phyloP scores from a whole-genome alignment of 2,329 filamentous ascomycete genomes.

The Colletotrichum sp. region DNA sequence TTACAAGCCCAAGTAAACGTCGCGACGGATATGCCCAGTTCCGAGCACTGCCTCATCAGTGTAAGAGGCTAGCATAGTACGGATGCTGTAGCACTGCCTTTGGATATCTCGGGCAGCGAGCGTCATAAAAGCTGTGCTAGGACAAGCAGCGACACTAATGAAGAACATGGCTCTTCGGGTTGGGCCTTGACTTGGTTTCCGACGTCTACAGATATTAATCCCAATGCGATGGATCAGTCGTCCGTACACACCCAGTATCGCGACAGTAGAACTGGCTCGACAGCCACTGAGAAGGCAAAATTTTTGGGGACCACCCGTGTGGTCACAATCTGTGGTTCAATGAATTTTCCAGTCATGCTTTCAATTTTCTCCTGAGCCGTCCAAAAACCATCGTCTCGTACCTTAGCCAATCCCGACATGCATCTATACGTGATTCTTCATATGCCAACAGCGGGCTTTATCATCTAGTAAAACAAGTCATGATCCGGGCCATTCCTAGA shows the following conservation, averaged over 20 bases:
- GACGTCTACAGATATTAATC: too few relatives aligned
- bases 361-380: neutral
- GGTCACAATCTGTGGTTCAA: too few relatives aligned
- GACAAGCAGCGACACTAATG: neutral
- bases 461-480: slow-evolving; percentile 6
- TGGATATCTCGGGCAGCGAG: neutral
- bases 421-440: neutral
- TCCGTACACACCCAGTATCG: neutral
- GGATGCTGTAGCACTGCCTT: neutral
- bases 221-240: neutral
- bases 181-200: neutral
- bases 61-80: neutral
- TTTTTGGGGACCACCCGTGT: too few relatives aligned
- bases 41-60: neutral
- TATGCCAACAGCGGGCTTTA: neutral
- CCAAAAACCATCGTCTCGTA: neutral
- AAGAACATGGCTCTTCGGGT: neutral
- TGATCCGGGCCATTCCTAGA: neutral
- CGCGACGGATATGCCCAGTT: neutral
- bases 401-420: neutral
- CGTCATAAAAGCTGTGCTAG: neutral
- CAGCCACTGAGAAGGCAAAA: too few relatives aligned
- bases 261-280: neutral
- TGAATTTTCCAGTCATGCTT: neutral
- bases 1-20: neutral